Evolutionary conservation across 441 rosid genomes (phyloP).

Genomic region (Pelargonium myrrhifolium): DNA sequence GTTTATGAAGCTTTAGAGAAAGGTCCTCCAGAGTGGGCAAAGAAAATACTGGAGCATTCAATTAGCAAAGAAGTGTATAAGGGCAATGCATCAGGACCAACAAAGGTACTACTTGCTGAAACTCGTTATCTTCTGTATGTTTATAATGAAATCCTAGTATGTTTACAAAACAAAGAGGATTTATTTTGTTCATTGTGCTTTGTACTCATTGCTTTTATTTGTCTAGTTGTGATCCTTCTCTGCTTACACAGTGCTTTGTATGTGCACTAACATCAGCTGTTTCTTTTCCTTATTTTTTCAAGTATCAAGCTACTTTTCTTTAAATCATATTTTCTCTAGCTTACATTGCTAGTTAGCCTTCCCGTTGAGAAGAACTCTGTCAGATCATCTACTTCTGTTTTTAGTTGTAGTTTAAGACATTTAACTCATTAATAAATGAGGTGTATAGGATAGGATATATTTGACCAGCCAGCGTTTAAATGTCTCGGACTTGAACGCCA

Average conservation of each 20-base stretch:
- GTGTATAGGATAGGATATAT: too few relatives aligned
- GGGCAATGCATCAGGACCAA: conserved; percentile 99
- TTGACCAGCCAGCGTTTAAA: too few relatives aligned
- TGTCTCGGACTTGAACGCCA: not conserved
- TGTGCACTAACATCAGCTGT: not conserved
- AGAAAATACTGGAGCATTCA: conserved; percentile 72
- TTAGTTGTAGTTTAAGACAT: too few relatives aligned
- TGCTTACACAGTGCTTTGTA: not conserved
- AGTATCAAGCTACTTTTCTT: too few relatives aligned
- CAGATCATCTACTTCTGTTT: too few relatives aligned
- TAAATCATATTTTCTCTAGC: too few relatives aligned
- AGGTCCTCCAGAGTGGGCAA: conserved; percentile 96
- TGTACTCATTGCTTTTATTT: not conserved
- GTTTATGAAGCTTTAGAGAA: conserved; percentile 73
- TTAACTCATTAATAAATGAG: too few relatives aligned
- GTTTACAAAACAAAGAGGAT: not conserved
- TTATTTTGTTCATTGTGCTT: not conserved
- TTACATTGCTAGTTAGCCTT: too few relatives aligned
- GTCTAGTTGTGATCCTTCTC: not conserved
- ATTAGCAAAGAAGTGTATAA: conserved; percentile 95
- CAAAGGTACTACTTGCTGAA: conserved; percentile 56
- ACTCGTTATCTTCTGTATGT: not conserved
- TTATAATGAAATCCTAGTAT: not conserved
- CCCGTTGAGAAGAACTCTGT: too few relatives aligned
- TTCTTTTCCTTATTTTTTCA: not conserved